phyloP scores from a whole-genome alignment of 345 rosid genomes.

The Abelmoschus esculentus region DNA sequence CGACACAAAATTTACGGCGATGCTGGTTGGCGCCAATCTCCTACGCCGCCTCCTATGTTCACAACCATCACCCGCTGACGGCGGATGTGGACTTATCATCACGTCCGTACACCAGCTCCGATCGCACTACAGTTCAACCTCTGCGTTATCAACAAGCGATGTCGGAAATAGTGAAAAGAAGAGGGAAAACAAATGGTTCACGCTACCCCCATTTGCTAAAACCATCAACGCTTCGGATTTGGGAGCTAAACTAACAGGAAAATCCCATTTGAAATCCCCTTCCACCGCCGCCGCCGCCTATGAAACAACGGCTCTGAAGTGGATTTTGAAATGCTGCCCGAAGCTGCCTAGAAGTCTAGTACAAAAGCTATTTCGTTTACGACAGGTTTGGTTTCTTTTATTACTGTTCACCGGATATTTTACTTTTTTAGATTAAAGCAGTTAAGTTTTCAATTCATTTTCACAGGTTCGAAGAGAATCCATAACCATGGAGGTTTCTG shows the following conservation, averaged over 20 bases:
- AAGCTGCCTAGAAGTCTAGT: conserved; percentile 75
- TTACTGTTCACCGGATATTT: background rate
- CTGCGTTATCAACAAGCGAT: background rate
- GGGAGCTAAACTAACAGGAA: conserved; percentile 40
- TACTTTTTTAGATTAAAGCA: background rate
- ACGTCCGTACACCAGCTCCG: conserved; percentile 10
- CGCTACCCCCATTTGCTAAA: conserved; percentile 57
- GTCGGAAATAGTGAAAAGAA: background rate
- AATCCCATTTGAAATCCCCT: background rate
- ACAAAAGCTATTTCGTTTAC: conserved; percentile 78
- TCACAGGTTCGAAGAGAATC: conserved; percentile 64
- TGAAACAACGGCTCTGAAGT: conserved; percentile 63
- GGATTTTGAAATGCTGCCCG: conserved; percentile 81
- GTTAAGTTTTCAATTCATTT: background rate
- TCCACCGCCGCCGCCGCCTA: background rate
- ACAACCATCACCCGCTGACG: background rate
- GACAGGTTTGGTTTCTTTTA: conserved; percentile 45
- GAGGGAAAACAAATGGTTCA: conserved; percentile 50
- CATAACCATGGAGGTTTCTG: conserved; percentile 13
- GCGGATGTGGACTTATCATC: background rate
- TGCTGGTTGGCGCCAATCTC: conserved; percentile 20
- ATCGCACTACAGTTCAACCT: conserved; percentile 19
- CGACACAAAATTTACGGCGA: background rate
- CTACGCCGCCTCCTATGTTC: conserved; percentile 34
- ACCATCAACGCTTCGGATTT: conserved; percentile 31